Evolutionary conservation across 2,329 filamentous ascomycete species (phyloP).

Genomic region (Ceratocystis destructans): DNA sequence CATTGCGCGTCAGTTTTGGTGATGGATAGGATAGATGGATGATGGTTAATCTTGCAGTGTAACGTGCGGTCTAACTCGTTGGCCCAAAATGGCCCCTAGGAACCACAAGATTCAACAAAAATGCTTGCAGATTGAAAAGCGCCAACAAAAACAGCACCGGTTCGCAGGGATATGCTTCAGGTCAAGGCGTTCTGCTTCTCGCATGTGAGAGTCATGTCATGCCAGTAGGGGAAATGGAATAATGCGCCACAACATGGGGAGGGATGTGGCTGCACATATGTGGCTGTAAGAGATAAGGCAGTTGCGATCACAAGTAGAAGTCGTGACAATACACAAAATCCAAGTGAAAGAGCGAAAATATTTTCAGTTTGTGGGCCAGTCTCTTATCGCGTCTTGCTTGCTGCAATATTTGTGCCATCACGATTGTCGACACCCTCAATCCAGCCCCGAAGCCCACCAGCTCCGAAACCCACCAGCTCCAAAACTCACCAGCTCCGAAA

Average conservation of each 20-base stretch:
- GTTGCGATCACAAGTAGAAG: background rate
- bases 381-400: too few species aligned
- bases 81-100: background rate
- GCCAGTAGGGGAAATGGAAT: background rate
- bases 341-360: background rate
- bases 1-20: background rate
- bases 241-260: background rate
- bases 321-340: background rate
- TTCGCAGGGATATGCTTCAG: background rate
- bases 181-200: background rate
- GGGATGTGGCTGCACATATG: slow-evolving; percentile 6
- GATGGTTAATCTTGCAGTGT: background rate
- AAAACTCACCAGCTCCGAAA: background rate
- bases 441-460: background rate
- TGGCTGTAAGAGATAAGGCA: slow-evolving; percentile 3
- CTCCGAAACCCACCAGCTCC: too few species aligned
- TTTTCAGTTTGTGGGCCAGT: background rate
- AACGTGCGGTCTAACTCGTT: background rate
- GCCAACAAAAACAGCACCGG: background rate
- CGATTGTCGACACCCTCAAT: background rate
- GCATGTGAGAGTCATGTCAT: background rate
- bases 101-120: background rate
- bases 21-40: background rate
- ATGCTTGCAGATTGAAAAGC: background rate
- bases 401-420: background rate